Percentiles rank a stretch among this genome's conserved stretches.
Evolutionary conservation across 2,329 filamentous ascomycete genomes (phyloP).

Genomic region (Ophiostoma pallidulum): DNA sequence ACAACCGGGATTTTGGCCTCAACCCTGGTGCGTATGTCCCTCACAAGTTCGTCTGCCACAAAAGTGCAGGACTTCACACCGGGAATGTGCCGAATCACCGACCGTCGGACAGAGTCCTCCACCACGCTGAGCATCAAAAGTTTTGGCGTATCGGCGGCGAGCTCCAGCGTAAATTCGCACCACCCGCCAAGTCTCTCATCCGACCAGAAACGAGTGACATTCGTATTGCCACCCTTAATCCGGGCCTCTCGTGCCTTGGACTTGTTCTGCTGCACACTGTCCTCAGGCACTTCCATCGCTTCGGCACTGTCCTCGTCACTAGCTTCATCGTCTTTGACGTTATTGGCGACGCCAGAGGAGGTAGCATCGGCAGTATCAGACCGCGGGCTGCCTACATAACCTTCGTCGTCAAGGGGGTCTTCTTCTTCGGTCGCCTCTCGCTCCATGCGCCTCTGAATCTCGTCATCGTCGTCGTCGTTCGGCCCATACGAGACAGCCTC

Average conservation of each 20-base stretch:
- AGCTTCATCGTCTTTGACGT: background rate
- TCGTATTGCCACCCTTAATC: conserved; percentile 52
- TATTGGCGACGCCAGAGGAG: background rate
- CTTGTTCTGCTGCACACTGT: conserved; percentile 15
- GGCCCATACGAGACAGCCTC: conserved; percentile 84
- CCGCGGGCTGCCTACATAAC: conserved; percentile 39
- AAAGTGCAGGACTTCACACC: conserved; percentile 65
- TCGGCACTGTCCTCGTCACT: conserved; percentile 16
- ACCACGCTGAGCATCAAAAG: conserved; percentile 87
- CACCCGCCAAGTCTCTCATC: conserved; percentile 63
- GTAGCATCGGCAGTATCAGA: conserved; percentile 19
- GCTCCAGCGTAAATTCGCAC: conserved; percentile 77
- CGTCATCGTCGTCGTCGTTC: conserved; percentile 85
- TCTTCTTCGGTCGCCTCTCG: conserved; percentile 44
- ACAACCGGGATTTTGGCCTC: conserved; percentile 48
- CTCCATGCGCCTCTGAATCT: conserved; percentile 55
- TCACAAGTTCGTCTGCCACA: conserved; percentile 48
- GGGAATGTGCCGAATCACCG: conserved; percentile 78
- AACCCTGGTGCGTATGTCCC: conserved; percentile 38
- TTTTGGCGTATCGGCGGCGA: conserved; percentile 72
- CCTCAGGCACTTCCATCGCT: conserved; percentile 25
- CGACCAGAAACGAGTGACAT: conserved; percentile 70
- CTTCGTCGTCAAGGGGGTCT: conserved; percentile 46
- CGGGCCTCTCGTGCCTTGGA: conserved; percentile 49
- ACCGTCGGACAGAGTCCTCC: conserved; percentile 66